Base-by-base conservation (phyloP, 192 early-diverging fungal species). In the Chytriomyces sp. region DNA sequence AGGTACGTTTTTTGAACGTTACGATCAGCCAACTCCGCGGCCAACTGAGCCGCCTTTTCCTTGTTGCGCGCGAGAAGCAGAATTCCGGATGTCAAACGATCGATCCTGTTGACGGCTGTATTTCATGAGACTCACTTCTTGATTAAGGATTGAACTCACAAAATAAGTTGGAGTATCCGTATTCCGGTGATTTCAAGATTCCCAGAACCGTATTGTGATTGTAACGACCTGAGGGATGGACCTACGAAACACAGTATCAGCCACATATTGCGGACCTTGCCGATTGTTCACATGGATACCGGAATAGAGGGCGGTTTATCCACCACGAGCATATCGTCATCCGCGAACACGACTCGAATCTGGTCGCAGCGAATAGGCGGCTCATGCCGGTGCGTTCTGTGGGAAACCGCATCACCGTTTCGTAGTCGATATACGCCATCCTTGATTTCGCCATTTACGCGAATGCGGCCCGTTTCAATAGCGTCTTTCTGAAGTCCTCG, bases 381-480 rank as follows among this genome's bases (percentile, higher is more conserved):
- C 78, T 99, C 97, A 77, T 99, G 97, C 0, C 97, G 89, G 80
- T 99, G 97, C 32, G 93, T 91, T 19, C 84, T 78, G 73, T 96
- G 94, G 5, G 82, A 83, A 39, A 99, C 82, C 5, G 93, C 61
- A 64, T 99, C 95, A 36, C 84, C 83, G 75, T 93, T 93, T 26
- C 88, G 79, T 41, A 98, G 73, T 2, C 90, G 70, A 6, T 92
- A 92, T 40, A 88, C 83, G 3, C 75, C 62, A 0, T 73, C 52
- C 1, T 91, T 87, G 17, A 52, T 64, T 31, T 89, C 59, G 5
- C 78, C 84, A 74, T 98, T 99, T 39, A 99, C 79, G 36, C 80
- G 87, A 32, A 99, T 93, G n/a, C 88, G 81, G 0, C 97, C 97
- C 54, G 77, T 78, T 54, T 79, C 70, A 57, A 99, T 98, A 0